Evolutionary conservation across 176 grass and related monocot species (phyloP).

Genomic region (Musa itinerans): DNA sequence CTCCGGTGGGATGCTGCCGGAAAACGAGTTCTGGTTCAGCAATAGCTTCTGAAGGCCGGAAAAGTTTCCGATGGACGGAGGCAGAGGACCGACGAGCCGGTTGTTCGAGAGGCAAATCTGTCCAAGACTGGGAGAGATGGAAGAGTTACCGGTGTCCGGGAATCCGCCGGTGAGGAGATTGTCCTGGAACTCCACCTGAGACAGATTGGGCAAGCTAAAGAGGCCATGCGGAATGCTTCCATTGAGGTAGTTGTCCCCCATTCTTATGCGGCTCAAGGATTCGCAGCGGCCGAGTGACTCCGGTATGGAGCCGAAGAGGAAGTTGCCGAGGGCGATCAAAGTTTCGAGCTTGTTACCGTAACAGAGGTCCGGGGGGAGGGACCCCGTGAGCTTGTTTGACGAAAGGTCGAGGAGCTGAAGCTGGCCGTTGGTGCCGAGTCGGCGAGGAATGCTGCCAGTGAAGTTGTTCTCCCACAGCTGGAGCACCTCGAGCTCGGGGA

Average conservation of each 20-base stretch:
- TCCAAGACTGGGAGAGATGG: constrained; percentile 37
- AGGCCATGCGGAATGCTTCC: constrained; percentile 69
- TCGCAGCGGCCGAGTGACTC: constrained; percentile 36
- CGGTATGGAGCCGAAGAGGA: constrained; percentile 76
- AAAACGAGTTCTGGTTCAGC: constrained; percentile 71
- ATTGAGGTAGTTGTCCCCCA: constrained; percentile 90
- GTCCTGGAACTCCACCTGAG: constrained; percentile 88
- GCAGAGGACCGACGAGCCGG: constrained; percentile 57
- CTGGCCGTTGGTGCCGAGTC: constrained; percentile 50
- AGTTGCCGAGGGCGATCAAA: constrained; percentile 75
- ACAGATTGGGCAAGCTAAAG: constrained; percentile 60
- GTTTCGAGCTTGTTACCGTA: constrained; percentile 62
- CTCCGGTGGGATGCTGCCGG: constrained; percentile 50
- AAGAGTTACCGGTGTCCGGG: constrained; percentile 30
- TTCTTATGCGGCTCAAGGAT: constrained; percentile 33
- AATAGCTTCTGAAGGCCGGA: constrained; percentile 68
- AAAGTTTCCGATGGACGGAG: constrained; percentile 63
- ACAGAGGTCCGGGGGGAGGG: constrained; percentile 67
- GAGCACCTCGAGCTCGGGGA: constrained; percentile 72
- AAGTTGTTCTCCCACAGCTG: constrained; percentile 99
- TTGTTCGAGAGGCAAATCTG: constrained; percentile 84
- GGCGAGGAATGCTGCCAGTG: constrained; percentile 63
- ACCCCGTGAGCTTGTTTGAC: constrained; percentile 77
- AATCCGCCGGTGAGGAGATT: constrained; percentile 76
- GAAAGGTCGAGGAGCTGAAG: constrained; percentile 85